These are phyloP conservation scores for Earliella scabrosa DNA, from an alignment of 1,284 basidiomycete species.

Conservation along the genomic window DNA sequence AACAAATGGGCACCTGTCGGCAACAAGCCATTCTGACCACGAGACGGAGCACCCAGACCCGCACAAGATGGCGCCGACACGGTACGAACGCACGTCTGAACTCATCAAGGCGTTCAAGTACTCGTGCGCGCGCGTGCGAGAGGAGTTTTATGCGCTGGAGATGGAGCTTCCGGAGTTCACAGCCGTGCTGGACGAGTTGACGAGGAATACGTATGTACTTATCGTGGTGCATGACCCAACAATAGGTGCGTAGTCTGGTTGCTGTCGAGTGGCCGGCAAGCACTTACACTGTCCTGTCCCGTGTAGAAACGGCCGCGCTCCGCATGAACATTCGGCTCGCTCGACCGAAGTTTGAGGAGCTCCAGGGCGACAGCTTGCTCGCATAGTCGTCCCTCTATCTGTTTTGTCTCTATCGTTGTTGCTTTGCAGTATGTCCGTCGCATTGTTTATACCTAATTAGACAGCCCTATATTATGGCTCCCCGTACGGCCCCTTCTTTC, in stretches of 20 bases:
- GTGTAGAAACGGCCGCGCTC: slow-evolving; percentile 81
- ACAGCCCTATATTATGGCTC: slow-evolving; percentile 6
- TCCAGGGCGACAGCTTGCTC: slow-evolving; percentile 68
- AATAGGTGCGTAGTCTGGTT: slow-evolving; percentile 62
- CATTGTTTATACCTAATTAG: slow-evolving; percentile 14
- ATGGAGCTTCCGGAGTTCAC: slow-evolving; percentile 85
- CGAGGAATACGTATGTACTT: slow-evolving; percentile 93
- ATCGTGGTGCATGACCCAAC: slow-evolving; percentile 87
- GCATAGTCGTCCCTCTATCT: slow-evolving; percentile 9
- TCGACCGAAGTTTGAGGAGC: slow-evolving; percentile 81
- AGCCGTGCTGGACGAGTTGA: slow-evolving; percentile 94
- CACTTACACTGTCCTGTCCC: too few relatives aligned
- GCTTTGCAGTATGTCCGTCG: slow-evolving; percentile 9
- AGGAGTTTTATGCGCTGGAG: slow-evolving; percentile 82
- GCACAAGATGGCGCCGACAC: slow-evolving; percentile 70
- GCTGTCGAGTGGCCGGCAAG: neutral
- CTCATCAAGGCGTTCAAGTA: slow-evolving; percentile 95
- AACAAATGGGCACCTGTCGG: slow-evolving; percentile 24
- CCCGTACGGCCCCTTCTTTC: neutral
- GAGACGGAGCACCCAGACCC: slow-evolving; percentile 39
- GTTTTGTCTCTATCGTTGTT: neutral
- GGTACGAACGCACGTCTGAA: slow-evolving; percentile 96
- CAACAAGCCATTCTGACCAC: slow-evolving; percentile 11
- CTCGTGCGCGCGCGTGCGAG: slow-evolving; percentile 82
- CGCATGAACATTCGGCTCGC: slow-evolving; percentile 85